These are phyloP conservation scores for Senna siamea DNA, from an alignment of 306 rosid species.

Conservation along the genomic window DNA sequence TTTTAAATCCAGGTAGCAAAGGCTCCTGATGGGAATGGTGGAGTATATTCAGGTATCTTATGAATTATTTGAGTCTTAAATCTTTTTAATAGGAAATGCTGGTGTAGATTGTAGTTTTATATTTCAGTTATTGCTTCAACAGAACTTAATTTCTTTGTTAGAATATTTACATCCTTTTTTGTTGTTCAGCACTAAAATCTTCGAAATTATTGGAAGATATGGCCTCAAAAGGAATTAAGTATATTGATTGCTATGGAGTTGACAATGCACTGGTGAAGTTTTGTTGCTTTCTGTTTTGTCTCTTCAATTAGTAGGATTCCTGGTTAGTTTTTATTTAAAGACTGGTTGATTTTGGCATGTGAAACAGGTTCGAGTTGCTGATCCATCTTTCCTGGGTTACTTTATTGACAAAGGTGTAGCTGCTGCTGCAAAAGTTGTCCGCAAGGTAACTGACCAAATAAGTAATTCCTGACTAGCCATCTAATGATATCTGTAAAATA, in stretches of 20 bases:
- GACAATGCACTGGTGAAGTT: constrained; percentile 85
- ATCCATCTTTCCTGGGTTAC: constrained; percentile 90
- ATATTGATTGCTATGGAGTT: constrained; percentile 93
- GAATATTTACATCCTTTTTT: constrained; percentile 7
- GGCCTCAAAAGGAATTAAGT: constrained; percentile 85
- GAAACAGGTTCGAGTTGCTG: constrained; percentile 92
- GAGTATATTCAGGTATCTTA: constrained; percentile 79
- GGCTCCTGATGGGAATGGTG: constrained; percentile 98
- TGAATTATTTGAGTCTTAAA: neutral
- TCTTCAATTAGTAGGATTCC: constrained; percentile 24
- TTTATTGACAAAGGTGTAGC: constrained; percentile 93
- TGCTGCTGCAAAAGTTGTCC: constrained; percentile 94
- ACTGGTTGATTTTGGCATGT: constrained; percentile 47
- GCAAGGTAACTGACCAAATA: constrained; percentile 63
- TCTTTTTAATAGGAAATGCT: constrained; percentile 22
- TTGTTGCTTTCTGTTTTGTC: constrained; percentile 27
- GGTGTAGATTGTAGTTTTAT: constrained; percentile 22
- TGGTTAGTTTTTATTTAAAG: constrained; percentile 33
- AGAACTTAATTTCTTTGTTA: constrained; percentile 12
- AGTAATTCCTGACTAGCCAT: constrained; percentile 22
- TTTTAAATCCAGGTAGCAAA: constrained; percentile 78
- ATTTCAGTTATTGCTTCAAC: constrained; percentile 20
- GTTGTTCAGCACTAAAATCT: constrained; percentile 69
- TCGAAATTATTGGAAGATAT: constrained; percentile 85
- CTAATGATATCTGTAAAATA: neutral